Evolutionary conservation across 495 filamentous ascomycete genomes (phyloP).

Genomic region (Wilcoxina mikolae): DNA sequence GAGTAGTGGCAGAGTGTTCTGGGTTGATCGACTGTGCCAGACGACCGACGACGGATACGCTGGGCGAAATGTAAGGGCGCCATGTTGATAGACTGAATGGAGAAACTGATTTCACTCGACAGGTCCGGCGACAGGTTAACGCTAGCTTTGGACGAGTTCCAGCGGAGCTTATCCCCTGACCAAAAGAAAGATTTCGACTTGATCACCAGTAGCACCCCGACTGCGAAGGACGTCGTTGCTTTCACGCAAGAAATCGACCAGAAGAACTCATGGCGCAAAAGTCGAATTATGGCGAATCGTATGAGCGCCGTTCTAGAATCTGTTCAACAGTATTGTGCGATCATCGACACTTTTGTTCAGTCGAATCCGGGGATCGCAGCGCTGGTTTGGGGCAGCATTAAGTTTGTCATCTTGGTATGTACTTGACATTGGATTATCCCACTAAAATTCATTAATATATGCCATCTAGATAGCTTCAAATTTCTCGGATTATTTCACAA

Average conservation of each 20-base stretch:
- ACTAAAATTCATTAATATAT: neutral
- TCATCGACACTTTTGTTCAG: constrained; percentile 9
- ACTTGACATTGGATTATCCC: neutral
- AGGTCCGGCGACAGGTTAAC: neutral
- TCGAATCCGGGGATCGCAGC: constrained; percentile 9
- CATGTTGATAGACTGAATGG: neutral
- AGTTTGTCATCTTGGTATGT: constrained; percentile 14
- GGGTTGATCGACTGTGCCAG: too few species aligned
- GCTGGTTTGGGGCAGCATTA: constrained; percentile 18
- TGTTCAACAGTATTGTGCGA: constrained; percentile 7
- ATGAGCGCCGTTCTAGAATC: constrained; percentile 11
- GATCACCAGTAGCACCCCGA: neutral
- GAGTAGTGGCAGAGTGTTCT: too few species aligned
- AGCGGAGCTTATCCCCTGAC: neutral
- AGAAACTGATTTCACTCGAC: neutral
- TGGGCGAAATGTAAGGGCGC: neutral
- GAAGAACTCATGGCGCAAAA: neutral
- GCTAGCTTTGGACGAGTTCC: neutral
- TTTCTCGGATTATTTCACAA: constrained; percentile 13
- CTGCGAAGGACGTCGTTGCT: neutral
- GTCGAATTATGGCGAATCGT: neutral
- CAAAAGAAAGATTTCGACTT: neutral
- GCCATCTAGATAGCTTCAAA: constrained; percentile 3
- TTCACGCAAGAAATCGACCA: constrained; percentile 7
- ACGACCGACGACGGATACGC: neutral